These are phyloP conservation scores for Neurospora discreta DNA, from an alignment of 495 filamentous ascomycete genomes.

Conservation along the genomic window DNA sequence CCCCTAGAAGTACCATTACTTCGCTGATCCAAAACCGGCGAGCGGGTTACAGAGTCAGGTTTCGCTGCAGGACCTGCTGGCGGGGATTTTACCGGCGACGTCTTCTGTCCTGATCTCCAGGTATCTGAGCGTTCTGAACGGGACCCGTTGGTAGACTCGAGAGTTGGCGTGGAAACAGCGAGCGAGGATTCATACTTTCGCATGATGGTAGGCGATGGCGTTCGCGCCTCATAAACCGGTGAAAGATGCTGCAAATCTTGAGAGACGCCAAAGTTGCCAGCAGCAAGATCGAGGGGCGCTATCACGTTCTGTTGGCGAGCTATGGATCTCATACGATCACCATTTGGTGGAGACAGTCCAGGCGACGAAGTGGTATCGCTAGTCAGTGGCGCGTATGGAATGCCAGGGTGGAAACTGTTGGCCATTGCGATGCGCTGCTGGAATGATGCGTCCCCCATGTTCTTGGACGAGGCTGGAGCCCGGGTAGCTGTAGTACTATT, in stretches of 20 bases:
- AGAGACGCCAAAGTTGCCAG: conserved; percentile 18
- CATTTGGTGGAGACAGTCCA: conserved; percentile 10
- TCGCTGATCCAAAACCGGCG: conserved; percentile 20
- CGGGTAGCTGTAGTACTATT: conserved; percentile 33
- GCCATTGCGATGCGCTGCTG: conserved; percentile 21
- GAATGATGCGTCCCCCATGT: conserved; percentile 15
- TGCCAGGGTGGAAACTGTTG: conserved; percentile 4
- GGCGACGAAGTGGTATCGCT: conserved; percentile 12
- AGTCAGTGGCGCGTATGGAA: conserved; percentile 10
- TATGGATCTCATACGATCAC: conserved; percentile 20
- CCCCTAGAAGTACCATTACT: conserved; percentile 25
- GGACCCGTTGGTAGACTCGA: conserved; percentile 2
- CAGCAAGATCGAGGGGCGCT: conserved; percentile 37
- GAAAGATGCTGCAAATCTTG: conserved; percentile 39
- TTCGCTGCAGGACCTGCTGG: conserved; percentile 11
- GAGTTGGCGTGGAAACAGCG: neutral
- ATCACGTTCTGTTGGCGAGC: conserved; percentile 28
- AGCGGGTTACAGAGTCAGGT: conserved; percentile 13
- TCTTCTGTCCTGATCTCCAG: conserved; percentile 8
- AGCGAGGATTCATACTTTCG: conserved; percentile 26
- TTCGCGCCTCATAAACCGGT: conserved; percentile 43
- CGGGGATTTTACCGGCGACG: conserved; percentile 3
- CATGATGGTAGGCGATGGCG: conserved; percentile 36
- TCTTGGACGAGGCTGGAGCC: conserved; percentile 10
- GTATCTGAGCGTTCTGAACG: conserved; percentile 6